Evolutionary conservation across 768 basidiomycete species (phyloP).

Genomic region (Gloeopeniophorella convolvens): DNA sequence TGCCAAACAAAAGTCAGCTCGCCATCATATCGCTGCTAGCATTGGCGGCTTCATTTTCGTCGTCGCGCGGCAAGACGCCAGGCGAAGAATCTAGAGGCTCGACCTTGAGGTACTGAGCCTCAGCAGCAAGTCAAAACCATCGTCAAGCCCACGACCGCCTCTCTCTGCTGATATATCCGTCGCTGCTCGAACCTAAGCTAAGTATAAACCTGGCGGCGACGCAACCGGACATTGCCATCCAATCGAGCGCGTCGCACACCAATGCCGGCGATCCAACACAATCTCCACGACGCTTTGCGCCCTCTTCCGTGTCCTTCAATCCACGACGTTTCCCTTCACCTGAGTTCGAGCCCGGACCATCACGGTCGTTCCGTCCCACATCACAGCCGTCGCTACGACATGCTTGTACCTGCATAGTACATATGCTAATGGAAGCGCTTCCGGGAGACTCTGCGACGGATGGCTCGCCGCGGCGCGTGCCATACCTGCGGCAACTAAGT

Average conservation of each 20-base stretch:
- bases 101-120: neutral
- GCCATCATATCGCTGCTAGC: constrained; percentile 14
- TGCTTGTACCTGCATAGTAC: constrained; percentile 13
- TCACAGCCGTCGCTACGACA: constrained; percentile 15
- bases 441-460: constrained; percentile 10
- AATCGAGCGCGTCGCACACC: neutral
- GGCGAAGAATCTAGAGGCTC: neutral
- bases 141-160: constrained; percentile 10
- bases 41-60: constrained; percentile 16
- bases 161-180: constrained; percentile 17
- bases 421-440: constrained; percentile 16
- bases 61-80: constrained; percentile 5
- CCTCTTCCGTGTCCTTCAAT: constrained; percentile 1
- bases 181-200: constrained; percentile 13
- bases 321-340: neutral
- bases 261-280: neutral
- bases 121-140: neutral
- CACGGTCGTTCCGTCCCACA: neutral
- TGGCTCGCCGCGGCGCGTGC: neutral
- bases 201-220: neutral
- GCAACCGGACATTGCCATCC: neutral
- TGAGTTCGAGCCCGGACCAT: constrained; percentile 3
- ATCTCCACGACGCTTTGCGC: constrained; percentile 8
- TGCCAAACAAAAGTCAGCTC: constrained; percentile 6
- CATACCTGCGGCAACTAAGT: constrained; percentile 1